Base-by-base conservation (phyloP, 257 asterid genomes). In the Ophiorrhiza pumila region DNA sequence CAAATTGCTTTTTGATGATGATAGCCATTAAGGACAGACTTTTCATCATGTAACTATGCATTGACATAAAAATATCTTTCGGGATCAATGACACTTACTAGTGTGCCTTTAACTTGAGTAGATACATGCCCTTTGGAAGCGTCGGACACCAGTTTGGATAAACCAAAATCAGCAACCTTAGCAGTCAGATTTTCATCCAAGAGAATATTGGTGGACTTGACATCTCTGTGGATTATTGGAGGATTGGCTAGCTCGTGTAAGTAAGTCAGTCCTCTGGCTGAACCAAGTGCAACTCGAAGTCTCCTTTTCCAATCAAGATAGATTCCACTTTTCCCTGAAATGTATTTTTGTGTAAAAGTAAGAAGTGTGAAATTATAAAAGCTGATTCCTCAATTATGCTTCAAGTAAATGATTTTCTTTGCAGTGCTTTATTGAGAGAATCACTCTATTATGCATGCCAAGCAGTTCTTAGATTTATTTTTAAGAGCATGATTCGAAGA, bases 61-160 rank as follows among this genome's bases (percentile, higher is more conserved):
- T n/a, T 17, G 66, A 39, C 22, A 39, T n/a, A 11, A 10, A 37
- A 55, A 18, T 49, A n/a, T 25, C 42, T 41, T 73, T 10, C 23
- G n/a, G n/a, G n/a, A n/a, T 14, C 41, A 18, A 67, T 66, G 61
- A 67, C 29, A 64, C 83, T 78, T 62, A 93, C 98, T 87, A 93
- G 79, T 46, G 97, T 93, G 83, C 98, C 98, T 81, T 93, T 93
- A 39, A 93, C 97, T 88, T 93, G 97, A 76, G 98, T 93, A 9
- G 98, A 93, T 37, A 93, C 96, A 32, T 93, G 97, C 60, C 90
- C 97, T 75, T 91, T 91, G 41, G 96, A 85, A 80, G 82, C 71
- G 64, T 91, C 97, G 0, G 96, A 88, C 20, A 93, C 94, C 35
- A 90, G 90, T 85, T 93, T 93, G 71, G 96, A 93, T 88, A 93